Conservation (phyloP, 352 stramenopile species). For the Thalassiosira livingstoniorum region DNA sequence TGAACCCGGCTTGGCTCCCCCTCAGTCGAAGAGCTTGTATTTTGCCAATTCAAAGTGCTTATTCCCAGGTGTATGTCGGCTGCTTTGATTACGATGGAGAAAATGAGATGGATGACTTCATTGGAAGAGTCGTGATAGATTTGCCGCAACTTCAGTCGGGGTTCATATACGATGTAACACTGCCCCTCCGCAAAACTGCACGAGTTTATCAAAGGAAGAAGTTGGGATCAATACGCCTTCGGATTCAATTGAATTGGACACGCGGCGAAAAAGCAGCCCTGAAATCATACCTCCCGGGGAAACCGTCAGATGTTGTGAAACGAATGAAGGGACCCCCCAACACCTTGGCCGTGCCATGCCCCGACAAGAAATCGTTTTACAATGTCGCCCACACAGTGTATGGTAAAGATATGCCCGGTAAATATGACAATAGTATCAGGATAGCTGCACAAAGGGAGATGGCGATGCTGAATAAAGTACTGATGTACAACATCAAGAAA, state of each 20-base stretch:
- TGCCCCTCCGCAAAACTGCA: slow-evolving; percentile 54
- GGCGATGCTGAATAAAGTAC: slow-evolving; percentile 47
- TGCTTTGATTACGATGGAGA: slow-evolving; percentile 65
- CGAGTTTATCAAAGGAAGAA: slow-evolving; percentile 66
- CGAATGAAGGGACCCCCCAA: not conserved
- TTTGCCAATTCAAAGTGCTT: slow-evolving; percentile 71
- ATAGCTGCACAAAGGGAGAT: slow-evolving; percentile 59
- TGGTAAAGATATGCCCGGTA: slow-evolving; percentile 56
- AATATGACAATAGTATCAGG: slow-evolving; percentile 54
- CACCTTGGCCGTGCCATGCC: slow-evolving; percentile 4
- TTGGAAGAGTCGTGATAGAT: too few relatives aligned
- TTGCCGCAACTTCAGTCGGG: too few relatives aligned
- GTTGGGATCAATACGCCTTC: slow-evolving; percentile 66
- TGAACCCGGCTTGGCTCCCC: slow-evolving; percentile 62
- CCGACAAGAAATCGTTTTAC: slow-evolving; percentile 21
- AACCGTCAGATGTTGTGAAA: not conserved
- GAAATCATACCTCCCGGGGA: slow-evolving; percentile 66
- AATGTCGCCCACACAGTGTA: slow-evolving; percentile 53
- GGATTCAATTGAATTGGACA: slow-evolving; percentile 72
- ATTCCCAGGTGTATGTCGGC: slow-evolving; percentile 63
- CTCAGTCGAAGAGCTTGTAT: slow-evolving; percentile 52
- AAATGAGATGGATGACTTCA: too few relatives aligned
- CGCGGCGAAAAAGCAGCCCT: slow-evolving; percentile 62
- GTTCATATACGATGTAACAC: slow-evolving; percentile 71
- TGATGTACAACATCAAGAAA: slow-evolving; percentile 41